Percentiles rank a stretch among this genome's conserved stretches.
Conservation (phyloP, 805 yeast species). For the Cyberlindnera mississippiensis region DNA sequence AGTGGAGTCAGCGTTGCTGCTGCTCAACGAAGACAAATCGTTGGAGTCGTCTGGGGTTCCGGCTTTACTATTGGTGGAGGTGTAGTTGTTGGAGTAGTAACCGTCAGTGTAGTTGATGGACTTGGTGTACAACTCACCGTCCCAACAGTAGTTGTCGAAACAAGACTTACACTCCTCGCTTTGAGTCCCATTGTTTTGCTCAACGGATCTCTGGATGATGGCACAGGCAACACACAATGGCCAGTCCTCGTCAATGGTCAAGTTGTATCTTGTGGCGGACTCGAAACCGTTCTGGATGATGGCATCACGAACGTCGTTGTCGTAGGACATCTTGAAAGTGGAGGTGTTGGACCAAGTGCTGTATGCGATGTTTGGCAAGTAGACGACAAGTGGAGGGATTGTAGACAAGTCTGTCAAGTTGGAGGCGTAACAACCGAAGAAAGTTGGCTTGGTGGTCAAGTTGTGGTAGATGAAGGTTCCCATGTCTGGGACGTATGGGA, state of each 20-base stretch:
- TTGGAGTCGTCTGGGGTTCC: conserved; percentile 11
- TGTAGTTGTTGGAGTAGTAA: conserved; percentile 9
- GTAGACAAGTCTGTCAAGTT: conserved; percentile 54
- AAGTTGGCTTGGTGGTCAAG: conserved; percentile 67
- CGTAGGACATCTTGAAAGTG: conserved; percentile 63
- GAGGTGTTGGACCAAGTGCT: conserved; percentile 65
- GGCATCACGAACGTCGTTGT: conserved; percentile 49
- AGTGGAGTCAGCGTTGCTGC: conserved; percentile 2
- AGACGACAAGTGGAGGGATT: conserved; percentile 71
- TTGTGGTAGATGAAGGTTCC: conserved; percentile 56
- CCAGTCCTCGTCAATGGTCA: conserved; percentile 67
- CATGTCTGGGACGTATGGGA: conserved; percentile 80
- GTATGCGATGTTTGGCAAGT: conserved; percentile 70
- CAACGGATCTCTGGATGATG: conserved; percentile 71
- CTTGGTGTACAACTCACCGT: conserved; percentile 35
- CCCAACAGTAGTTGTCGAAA: conserved; percentile 75
- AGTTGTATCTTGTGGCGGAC: conserved; percentile 58
- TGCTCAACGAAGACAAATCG: neutral
- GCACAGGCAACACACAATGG: conserved; percentile 80
- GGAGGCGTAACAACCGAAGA: conserved; percentile 75
- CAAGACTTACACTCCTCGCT: conserved; percentile 66
- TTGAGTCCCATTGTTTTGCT: conserved; percentile 56
- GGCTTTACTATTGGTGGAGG: conserved; percentile 1
- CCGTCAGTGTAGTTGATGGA: conserved; percentile 5
- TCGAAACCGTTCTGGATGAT: conserved; percentile 76